Evolutionary conservation across 169 alveolate genomes (phyloP), one percentile per base, ranked within the genome.

Genomic region (Plasmodium gaboni): DNA sequence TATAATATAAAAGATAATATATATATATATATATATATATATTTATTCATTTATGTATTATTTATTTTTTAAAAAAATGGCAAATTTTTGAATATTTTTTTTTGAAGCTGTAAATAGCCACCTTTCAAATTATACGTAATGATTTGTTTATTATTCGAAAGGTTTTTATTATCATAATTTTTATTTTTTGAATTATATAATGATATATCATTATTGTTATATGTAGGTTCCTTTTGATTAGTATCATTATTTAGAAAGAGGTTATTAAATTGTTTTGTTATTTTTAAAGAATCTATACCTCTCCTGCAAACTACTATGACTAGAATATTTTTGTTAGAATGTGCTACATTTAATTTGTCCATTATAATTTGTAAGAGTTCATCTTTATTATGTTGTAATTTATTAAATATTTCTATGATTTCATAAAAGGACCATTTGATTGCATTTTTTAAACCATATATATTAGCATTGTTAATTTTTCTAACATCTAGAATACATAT

Each of bases 341-440:
- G 10, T 2, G 71, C 19, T 51, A 73, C 32, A 32, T 87, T 2
- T 50, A 87, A 26, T 44, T 74, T 87, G 9, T 87, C 72, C 22
- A 64, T 38, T 59, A 87, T 87, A 1, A 17, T 44, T 24, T 50
- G 7, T 64, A 61, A 42, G 0, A 64, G 42, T 4, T 70, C 50
- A 71, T 17, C 42, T 44, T 61, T n/a, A 22, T 86, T 87, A 64
- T 87, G 88, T 24, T 78, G 9, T 92, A 68, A 9, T 89, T 55
- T 88, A 73, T 92, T 93, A 22, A 92, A 51, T 9, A 64, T 24
- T 74, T 63, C 88, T 10, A 92, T 69, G 10, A 64, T 73, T 57
- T 72, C 85, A 65, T 76, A 78, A 59, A 69, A 88, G 55, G 93
- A 91, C 69, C 91, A 60, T n/a, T 28, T 61, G 26, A 80, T 67